A percentile compares a stretch with the other conserved stretches of the same genome.
Conservation (phyloP, 768 basidiomycete genomes). For the Phaffia australis region DNA sequence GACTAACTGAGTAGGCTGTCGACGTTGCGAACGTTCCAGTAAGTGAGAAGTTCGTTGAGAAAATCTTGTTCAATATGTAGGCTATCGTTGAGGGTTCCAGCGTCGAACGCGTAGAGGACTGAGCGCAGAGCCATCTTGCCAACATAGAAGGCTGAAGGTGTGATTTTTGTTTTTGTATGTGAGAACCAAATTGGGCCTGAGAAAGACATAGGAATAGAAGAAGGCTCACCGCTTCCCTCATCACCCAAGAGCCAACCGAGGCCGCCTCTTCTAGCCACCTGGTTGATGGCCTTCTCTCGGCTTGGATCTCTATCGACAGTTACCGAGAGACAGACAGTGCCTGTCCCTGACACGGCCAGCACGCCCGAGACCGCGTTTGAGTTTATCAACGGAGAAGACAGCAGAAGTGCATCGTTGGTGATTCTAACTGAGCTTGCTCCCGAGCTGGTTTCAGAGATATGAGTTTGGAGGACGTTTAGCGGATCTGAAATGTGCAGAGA, state of each 20-base stretch:
- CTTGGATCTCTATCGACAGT: background rate
- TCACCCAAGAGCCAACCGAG: slow-evolving; percentile 19
- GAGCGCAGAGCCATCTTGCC: slow-evolving; percentile 14
- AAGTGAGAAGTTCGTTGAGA: background rate
- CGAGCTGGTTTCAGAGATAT: background rate
- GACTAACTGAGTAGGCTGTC: slow-evolving; percentile 17
- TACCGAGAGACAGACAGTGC: background rate
- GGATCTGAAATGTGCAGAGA: background rate
- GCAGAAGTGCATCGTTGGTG: slow-evolving; percentile 16
- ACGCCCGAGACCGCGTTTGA: slow-evolving; percentile 1
- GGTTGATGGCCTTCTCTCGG: background rate
- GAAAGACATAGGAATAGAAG: no score
- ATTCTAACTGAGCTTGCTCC: background rate
- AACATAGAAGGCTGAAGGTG: slow-evolving; percentile 15
- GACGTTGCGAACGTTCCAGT: slow-evolving; percentile 9
- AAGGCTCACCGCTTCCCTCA: slow-evolving; percentile 16
- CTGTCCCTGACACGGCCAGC: slow-evolving; percentile 15
- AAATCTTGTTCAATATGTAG: background rate
- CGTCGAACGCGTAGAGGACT: slow-evolving; percentile 18
- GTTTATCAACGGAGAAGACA: slow-evolving; percentile 12
- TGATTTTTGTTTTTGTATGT: background rate
- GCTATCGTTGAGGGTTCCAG: background rate
- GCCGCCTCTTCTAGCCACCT: background rate
- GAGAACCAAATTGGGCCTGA: background rate
- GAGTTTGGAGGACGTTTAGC: background rate